These are phyloP conservation scores for Suillus bovinus DNA, from an alignment of 768 basidiomycete species.

Conservation along the genomic window DNA sequence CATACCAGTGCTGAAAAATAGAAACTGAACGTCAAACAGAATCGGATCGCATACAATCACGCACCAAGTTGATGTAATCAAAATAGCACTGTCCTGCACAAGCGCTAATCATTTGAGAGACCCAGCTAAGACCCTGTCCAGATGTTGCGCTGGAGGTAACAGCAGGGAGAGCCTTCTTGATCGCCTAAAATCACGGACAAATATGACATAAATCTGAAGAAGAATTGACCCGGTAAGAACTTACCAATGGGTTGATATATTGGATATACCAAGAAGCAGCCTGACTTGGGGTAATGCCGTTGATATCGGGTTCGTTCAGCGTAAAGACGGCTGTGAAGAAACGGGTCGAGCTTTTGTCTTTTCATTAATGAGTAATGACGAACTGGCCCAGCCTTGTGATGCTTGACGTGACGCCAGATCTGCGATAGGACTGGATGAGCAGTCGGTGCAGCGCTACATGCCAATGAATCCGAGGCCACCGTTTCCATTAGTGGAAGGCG, in stretches of 20 bases:
- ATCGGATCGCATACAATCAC: slow-evolving; percentile 3
- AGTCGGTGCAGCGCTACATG: slow-evolving; percentile 40
- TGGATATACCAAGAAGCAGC: slow-evolving; percentile 40
- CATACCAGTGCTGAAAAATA: slow-evolving; percentile 29
- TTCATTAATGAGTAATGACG: slow-evolving; percentile 10
- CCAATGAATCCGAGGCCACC: slow-evolving; percentile 41
- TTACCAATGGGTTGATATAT: slow-evolving; percentile 37
- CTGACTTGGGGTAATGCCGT: slow-evolving; percentile 25
- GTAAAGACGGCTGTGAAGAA: slow-evolving; percentile 31
- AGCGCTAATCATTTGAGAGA: slow-evolving; percentile 35
- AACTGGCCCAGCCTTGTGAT: slow-evolving; percentile 33
- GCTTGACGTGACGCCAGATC: slow-evolving; percentile 34
- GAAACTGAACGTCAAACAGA: neutral
- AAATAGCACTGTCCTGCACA: slow-evolving; percentile 37
- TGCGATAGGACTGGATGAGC: slow-evolving; percentile 36
- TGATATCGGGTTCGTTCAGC: slow-evolving; percentile 39
- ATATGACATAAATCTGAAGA: neutral
- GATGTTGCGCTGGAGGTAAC: slow-evolving; percentile 34
- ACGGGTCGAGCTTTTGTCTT: neutral
- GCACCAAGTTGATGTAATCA: slow-evolving; percentile 37
- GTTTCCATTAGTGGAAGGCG: slow-evolving; percentile 35
- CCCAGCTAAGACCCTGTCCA: slow-evolving; percentile 37
- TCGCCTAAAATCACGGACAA: slow-evolving; percentile 20
- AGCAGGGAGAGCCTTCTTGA: slow-evolving; percentile 41
- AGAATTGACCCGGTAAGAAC: neutral